These are phyloP conservation scores for Paecilomyces formosus DNA, from an alignment of 2,329 filamentous ascomycete genomes.

Conservation along the genomic window DNA sequence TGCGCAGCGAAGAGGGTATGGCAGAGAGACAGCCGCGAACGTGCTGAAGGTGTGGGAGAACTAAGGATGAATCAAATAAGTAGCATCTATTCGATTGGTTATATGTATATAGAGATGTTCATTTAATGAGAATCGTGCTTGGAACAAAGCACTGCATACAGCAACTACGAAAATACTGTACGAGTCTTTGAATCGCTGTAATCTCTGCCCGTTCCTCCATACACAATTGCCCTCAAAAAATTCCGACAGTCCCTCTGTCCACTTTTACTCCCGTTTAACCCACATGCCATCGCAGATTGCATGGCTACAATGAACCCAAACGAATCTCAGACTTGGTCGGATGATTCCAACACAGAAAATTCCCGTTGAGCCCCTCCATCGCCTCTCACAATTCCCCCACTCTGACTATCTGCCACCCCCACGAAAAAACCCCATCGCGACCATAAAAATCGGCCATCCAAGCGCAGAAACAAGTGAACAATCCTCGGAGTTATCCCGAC, in stretches of 20 bases:
- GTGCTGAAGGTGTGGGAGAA: slow-evolving; percentile 26
- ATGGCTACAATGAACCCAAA: too few species aligned
- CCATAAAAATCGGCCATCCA: background rate
- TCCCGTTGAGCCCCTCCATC: background rate
- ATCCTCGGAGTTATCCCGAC: background rate
- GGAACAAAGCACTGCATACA: background rate
- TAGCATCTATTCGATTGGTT: background rate
- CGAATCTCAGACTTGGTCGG: too few species aligned
- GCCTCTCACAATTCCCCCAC: background rate
- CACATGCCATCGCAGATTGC: too few species aligned
- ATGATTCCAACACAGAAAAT: background rate
- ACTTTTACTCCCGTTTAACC: too few species aligned
- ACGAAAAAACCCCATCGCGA: background rate
- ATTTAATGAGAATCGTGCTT: background rate
- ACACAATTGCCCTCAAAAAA: too few species aligned
- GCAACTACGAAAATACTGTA: too few species aligned
- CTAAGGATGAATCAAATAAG: background rate
- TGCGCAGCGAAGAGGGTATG: slow-evolving; percentile 24
- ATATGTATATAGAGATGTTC: background rate
- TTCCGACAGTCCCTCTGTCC: too few species aligned
- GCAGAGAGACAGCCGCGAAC: slow-evolving; percentile 20
- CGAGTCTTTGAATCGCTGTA: background rate
- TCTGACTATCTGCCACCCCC: background rate
- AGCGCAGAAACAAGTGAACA: background rate
- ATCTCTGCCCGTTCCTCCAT: background rate